Conservation (phyloP, 306 rosid genomes). For the Cicer chorassanicum region DNA sequence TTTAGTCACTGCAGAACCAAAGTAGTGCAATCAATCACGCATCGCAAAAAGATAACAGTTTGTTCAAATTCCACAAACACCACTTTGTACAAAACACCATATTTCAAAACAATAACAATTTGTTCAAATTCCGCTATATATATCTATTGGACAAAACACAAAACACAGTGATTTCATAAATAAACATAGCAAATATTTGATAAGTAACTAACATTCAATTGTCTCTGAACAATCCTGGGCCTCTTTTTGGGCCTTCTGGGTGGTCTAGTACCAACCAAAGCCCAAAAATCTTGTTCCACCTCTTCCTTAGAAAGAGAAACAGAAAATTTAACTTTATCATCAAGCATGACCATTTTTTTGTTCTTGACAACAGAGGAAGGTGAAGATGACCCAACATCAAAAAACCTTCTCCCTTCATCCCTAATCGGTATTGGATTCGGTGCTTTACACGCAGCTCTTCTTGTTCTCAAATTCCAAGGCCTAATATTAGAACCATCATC, state of each 20-base stretch:
- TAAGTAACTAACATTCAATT: slow-evolving; percentile 56
- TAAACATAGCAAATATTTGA: background rate
- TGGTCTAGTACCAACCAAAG: slow-evolving; percentile 50
- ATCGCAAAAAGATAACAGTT: too few species aligned
- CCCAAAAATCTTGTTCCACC: slow-evolving; percentile 61
- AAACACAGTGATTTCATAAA: background rate
- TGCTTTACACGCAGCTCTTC: slow-evolving; percentile 63
- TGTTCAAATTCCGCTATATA: background rate
- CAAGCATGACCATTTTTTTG: slow-evolving; percentile 14
- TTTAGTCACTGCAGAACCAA: too few species aligned
- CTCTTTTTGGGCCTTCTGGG: slow-evolving; percentile 67
- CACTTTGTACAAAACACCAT: too few species aligned
- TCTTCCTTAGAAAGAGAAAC: slow-evolving; percentile 58
- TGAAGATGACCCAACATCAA: slow-evolving; percentile 47
- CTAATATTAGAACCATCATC: background rate
- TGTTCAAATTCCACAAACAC: too few species aligned
- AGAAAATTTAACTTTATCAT: slow-evolving; percentile 44
- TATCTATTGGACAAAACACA: background rate
- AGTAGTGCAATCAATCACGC: too few species aligned
- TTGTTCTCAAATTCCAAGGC: slow-evolving; percentile 72
- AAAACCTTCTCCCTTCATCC: slow-evolving; percentile 45
- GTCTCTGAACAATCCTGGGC: slow-evolving; percentile 59
- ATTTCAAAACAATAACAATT: background rate
- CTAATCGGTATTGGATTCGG: slow-evolving; percentile 28
- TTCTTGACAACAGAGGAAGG: slow-evolving; percentile 38